phyloP scores from a whole-genome alignment of 176 grass and related monocot species.

The Rhynchospora tenuis region DNA sequence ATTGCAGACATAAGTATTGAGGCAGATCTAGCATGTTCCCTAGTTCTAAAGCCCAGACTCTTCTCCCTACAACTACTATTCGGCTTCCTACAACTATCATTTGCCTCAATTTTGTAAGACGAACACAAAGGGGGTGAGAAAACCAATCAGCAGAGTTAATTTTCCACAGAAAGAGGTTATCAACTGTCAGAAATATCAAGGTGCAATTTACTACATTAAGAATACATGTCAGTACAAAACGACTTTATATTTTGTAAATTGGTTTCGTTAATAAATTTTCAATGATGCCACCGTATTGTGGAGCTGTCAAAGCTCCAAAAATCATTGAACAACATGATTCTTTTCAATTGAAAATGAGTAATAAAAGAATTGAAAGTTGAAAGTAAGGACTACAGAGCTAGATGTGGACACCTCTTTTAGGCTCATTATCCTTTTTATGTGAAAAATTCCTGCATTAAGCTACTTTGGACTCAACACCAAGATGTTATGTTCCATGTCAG shows the following conservation, averaged over 20 bases:
- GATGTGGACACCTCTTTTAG: too few species aligned
- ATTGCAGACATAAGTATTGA: conserved; percentile 12
- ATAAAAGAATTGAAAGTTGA: too few species aligned
- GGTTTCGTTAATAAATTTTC: not conserved
- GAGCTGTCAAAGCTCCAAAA: not conserved
- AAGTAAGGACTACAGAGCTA: too few species aligned
- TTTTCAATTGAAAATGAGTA: not conserved
- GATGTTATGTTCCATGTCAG: too few species aligned
- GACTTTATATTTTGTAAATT: not conserved
- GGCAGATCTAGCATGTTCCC: conserved; percentile 14
- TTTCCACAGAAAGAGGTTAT: conserved; percentile 38
- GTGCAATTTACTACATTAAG: not conserved
- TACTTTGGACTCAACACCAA: too few species aligned
- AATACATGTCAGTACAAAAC: too few species aligned
- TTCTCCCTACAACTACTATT: conserved; percentile 33
- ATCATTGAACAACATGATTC: not conserved
- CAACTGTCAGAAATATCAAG: conserved; percentile 26
- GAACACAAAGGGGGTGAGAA: not conserved
- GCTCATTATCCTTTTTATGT: too few species aligned
- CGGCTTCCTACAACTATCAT: not conserved
- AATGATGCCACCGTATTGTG: not conserved
- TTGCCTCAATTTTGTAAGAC: not conserved
- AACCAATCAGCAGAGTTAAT: conserved; percentile 29
- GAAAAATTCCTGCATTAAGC: too few species aligned
- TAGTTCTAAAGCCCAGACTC: conserved; percentile 33